phyloP scores from a whole-genome alignment of 371 early-diverging fungal species.

The Rhizopus delemar region DNA sequence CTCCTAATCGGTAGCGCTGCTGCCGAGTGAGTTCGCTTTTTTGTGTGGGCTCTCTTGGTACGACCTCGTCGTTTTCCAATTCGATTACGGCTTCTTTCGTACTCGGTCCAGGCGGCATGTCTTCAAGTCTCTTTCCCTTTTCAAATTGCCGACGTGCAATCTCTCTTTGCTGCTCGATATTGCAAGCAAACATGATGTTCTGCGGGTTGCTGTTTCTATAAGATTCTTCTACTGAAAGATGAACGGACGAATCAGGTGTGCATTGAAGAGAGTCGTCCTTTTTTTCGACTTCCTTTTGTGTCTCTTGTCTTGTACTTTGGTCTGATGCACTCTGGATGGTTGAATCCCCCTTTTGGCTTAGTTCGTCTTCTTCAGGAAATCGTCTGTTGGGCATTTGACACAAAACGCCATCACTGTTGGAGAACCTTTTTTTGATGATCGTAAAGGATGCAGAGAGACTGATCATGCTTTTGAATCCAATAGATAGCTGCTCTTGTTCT shows the following conservation, averaged over 20 bases:
- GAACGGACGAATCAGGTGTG: no score
- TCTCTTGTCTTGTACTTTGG: not conserved
- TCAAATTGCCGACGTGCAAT: conserved; percentile 39
- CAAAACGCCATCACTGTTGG: not conserved
- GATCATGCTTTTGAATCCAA: not conserved
- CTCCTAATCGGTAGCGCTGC: conserved; percentile 47
- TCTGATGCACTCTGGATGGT: not conserved
- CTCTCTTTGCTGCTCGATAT: conserved; percentile 43
- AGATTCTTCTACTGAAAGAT: no score
- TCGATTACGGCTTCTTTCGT: conserved; percentile 3
- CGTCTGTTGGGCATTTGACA: not conserved
- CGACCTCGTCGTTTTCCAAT: conserved; percentile 26
- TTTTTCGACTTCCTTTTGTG: not conserved
- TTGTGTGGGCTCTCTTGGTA: conserved; percentile 44
- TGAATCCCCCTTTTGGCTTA: not conserved
- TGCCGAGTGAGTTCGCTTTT: conserved; percentile 48
- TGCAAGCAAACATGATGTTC: conserved; percentile 49
- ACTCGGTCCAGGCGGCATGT: conserved; percentile 15
- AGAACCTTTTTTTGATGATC: not conserved
- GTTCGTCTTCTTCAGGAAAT: not conserved
- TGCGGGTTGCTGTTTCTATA: conserved; percentile 5
- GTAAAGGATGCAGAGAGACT: not conserved
- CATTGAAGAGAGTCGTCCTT: not conserved
- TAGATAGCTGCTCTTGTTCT: conserved; percentile 3
- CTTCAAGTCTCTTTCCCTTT: conserved; percentile 37